These are phyloP conservation scores for Chalara sp. DNA, from an alignment of 2,329 filamentous ascomycete species.

Conservation along the genomic window DNA sequence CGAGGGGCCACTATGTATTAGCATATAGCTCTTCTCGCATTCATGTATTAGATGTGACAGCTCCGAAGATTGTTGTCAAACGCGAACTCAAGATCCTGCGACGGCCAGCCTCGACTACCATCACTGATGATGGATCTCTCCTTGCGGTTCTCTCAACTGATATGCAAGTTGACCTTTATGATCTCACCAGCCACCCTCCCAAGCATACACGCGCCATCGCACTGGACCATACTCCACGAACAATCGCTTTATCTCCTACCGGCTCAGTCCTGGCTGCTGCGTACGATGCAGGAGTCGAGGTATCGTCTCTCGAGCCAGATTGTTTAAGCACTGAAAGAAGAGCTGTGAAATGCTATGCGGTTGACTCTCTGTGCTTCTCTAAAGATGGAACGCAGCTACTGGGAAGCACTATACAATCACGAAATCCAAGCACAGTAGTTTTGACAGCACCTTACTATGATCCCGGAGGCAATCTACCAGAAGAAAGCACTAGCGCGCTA, in stretches of 20 bases:
- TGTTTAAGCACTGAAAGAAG: constrained; percentile 61
- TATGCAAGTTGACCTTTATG: constrained; percentile 82
- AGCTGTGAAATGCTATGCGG: constrained; percentile 70
- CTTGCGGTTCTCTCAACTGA: constrained; percentile 76
- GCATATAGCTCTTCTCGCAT: constrained; percentile 83
- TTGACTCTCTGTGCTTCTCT: constrained; percentile 70
- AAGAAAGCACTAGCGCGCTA: constrained; percentile 64
- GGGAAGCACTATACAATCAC: constrained; percentile 62
- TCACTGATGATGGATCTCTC: constrained; percentile 69
- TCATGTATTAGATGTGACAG: constrained; percentile 65
- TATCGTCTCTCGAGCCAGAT: constrained; percentile 64
- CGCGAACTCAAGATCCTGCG: constrained; percentile 76
- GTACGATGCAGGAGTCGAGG: constrained; percentile 84
- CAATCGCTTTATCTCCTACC: constrained; percentile 74
- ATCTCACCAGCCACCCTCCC: constrained; percentile 57
- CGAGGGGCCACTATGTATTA: constrained; percentile 65
- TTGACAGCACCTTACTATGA: constrained; percentile 76
- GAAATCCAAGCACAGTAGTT: constrained; percentile 64
- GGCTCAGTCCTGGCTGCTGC: constrained; percentile 78
- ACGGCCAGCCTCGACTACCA: constrained; percentile 68
- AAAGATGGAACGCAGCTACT: constrained; percentile 72
- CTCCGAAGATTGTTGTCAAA: constrained; percentile 53
- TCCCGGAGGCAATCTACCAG: constrained; percentile 57
- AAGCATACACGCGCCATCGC: constrained; percentile 68
- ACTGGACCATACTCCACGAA: constrained; percentile 70